A percentile compares a stretch with the other conserved stretches of the same genome.
Conservation (phyloP, 2,329 filamentous ascomycete genomes). For the Fonsecaea nubica region DNA sequence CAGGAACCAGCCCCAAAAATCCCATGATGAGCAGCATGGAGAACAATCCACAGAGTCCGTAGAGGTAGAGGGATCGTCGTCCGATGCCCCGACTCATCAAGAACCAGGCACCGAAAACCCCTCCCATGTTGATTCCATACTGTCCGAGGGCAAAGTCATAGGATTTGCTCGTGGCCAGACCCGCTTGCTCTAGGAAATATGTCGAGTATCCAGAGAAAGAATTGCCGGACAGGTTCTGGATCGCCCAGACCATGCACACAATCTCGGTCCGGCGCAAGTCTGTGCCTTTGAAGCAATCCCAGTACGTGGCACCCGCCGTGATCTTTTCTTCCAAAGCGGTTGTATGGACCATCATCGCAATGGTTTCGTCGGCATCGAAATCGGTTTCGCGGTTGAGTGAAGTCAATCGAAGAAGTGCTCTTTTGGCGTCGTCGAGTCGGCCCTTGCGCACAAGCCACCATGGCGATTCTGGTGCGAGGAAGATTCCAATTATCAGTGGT, state of each 20-base stretch:
- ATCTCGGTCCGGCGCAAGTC: slow-evolving; percentile 81
- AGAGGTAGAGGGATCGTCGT: slow-evolving; percentile 76
- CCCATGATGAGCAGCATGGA: slow-evolving; percentile 81
- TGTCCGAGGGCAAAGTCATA: slow-evolving; percentile 52
- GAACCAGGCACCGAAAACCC: slow-evolving; percentile 81
- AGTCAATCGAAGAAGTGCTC: slow-evolving; percentile 53
- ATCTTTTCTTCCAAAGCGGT: slow-evolving; percentile 79
- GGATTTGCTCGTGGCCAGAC: slow-evolving; percentile 47
- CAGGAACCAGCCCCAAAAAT: slow-evolving; percentile 77
- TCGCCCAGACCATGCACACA: slow-evolving; percentile 69
- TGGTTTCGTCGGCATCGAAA: slow-evolving; percentile 81
- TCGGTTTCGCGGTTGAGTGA: slow-evolving; percentile 62
- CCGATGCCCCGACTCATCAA: slow-evolving; percentile 78
- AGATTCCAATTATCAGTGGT: slow-evolving; percentile 56
- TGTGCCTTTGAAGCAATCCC: slow-evolving; percentile 82
- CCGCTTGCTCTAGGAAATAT: slow-evolving; percentile 50
- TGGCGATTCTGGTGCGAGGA: slow-evolving; percentile 58
- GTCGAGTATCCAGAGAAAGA: slow-evolving; percentile 69
- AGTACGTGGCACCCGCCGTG: slow-evolving; percentile 73
- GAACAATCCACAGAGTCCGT: slow-evolving; percentile 75
- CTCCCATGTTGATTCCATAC: slow-evolving; percentile 60
- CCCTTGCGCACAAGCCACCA: slow-evolving; percentile 60
- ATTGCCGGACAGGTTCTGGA: slow-evolving; percentile 69
- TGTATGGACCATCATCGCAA: slow-evolving; percentile 92
- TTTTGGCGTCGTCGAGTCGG: slow-evolving; percentile 55